phyloP scores from a whole-genome alignment of 805 yeast species.

The Candida ortonii region DNA sequence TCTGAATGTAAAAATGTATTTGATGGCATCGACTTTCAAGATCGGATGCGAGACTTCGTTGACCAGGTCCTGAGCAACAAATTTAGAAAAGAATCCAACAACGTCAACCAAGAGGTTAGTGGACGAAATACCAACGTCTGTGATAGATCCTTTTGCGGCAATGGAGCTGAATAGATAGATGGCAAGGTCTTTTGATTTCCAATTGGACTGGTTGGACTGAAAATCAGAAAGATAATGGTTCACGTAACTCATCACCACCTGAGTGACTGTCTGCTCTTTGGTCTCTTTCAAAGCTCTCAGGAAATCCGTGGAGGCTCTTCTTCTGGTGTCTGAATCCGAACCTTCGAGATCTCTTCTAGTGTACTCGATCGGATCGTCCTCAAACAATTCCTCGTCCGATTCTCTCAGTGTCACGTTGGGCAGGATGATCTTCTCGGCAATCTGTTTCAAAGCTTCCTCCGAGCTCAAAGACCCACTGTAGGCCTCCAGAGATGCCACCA shows the following conservation, averaged over 20 bases:
- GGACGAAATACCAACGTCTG: constrained; percentile 81
- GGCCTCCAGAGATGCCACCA: constrained; percentile 68
- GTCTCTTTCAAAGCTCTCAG: constrained; percentile 80
- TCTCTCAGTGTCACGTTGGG: constrained; percentile 88
- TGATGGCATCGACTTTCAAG: constrained; percentile 87
- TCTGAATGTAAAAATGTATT: constrained; percentile 84
- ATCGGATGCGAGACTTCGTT: constrained; percentile 62
- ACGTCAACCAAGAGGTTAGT: constrained; percentile 84
- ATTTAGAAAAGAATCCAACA: constrained; percentile 74
- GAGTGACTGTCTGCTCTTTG: constrained; percentile 71
- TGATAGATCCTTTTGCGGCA: constrained; percentile 88
- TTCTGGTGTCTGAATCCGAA: constrained; percentile 86
- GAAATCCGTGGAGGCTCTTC: constrained; percentile 91
- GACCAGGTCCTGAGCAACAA: constrained; percentile 82
- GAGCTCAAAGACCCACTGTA: constrained; percentile 62
- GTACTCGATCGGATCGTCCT: constrained; percentile 94
- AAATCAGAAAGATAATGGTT: constrained; percentile 59
- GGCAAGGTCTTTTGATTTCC: constrained; percentile 88
- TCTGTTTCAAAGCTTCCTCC: constrained; percentile 63
- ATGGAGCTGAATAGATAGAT: constrained; percentile 81
- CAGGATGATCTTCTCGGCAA: constrained; percentile 77
- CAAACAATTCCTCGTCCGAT: constrained; percentile 87
- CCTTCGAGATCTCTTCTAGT: constrained; percentile 95
- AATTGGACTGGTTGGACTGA: constrained; percentile 45
- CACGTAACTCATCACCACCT: constrained; percentile 70